Evolutionary conservation across 2,329 filamentous ascomycete genomes (phyloP).

Genomic region (Claviceps purpurea): DNA sequence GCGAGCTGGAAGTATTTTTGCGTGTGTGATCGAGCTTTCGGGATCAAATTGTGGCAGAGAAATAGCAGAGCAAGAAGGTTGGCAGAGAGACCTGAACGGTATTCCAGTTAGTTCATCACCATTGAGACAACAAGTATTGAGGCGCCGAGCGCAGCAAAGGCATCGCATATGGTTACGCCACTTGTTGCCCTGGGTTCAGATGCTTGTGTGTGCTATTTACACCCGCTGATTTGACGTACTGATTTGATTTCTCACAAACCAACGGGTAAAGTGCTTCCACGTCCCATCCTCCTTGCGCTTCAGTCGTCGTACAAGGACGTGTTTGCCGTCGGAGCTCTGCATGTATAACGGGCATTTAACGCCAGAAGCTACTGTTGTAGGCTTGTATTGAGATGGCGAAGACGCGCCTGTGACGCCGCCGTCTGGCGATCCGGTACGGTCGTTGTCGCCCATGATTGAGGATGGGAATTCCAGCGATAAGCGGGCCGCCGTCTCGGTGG

Average conservation of each 20-base stretch:
- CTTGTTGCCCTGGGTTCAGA: too few relatives aligned
- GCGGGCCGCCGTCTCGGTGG: conserved; percentile 2
- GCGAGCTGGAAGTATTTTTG: conserved; percentile 78
- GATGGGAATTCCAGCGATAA: neutral
- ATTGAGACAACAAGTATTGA: too few relatives aligned
- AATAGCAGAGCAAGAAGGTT: conserved; percentile 75
- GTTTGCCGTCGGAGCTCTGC: conserved; percentile 37
- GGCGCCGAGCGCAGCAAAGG: too few relatives aligned
- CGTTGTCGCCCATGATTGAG: conserved; percentile 4
- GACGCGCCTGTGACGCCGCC: conserved; percentile 10
- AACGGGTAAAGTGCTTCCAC: conserved; percentile 47
- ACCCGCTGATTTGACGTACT: conserved; percentile 37
- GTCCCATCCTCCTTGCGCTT: conserved; percentile 51
- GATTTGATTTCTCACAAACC: conserved; percentile 68
- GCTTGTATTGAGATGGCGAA: conserved; percentile 17
- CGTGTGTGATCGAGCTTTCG: conserved; percentile 65
- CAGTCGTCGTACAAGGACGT: conserved; percentile 40
- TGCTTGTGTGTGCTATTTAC: too few relatives aligned
- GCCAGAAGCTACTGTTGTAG: conserved; percentile 7
- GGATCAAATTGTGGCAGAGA: conserved; percentile 71
- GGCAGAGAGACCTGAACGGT: conserved; percentile 53
- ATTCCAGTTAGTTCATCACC: neutral
- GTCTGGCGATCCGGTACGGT: conserved; percentile 5
- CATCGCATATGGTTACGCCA: too few relatives aligned
- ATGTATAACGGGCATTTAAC: conserved; percentile 40